Conservation (phyloP, 768 basidiomycete genomes). For the Leccinum variicolor region DNA sequence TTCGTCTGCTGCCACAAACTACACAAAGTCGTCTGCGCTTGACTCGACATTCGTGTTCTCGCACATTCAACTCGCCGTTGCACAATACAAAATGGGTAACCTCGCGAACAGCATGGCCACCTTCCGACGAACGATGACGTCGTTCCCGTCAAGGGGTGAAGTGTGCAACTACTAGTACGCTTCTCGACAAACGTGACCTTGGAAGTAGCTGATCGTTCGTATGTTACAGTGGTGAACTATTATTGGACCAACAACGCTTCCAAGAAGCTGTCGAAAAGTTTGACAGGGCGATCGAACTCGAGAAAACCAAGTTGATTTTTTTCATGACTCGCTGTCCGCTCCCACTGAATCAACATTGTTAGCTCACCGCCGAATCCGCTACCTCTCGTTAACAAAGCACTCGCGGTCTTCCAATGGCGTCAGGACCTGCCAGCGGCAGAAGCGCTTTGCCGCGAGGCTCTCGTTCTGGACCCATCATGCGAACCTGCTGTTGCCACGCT, state of each 20-base stretch:
- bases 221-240: conserved; percentile 75
- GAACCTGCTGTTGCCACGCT: conserved; percentile 96
- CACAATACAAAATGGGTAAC: conserved; percentile 88
- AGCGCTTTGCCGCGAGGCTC: conserved; percentile 81
- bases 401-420: conserved; percentile 94
- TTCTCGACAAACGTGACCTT: neutral
- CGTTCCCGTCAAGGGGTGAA: conserved; percentile 85
- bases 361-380: conserved; percentile 75
- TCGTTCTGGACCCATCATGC: conserved; percentile 87
- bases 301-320: conserved; percentile 60
- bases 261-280: conserved; percentile 90
- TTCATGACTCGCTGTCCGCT: neutral
- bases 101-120: conserved; percentile 82
- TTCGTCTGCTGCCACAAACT: conserved; percentile 81
- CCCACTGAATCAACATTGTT: conserved; percentile 5
- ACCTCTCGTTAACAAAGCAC: conserved; percentile 96
- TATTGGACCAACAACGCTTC: conserved; percentile 89
- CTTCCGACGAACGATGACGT: conserved; percentile 80
- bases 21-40: conserved; percentile 83
- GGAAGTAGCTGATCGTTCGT: neutral
- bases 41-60: conserved; percentile 92
- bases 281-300: conserved; percentile 86
- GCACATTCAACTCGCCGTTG: conserved; percentile 96
- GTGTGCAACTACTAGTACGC: conserved; percentile 93
- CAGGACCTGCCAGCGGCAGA: conserved; percentile 85